Base-by-base conservation (phyloP, 2,329 filamentous ascomycete genomes). In the Plectosphaerella plurivora region DNA sequence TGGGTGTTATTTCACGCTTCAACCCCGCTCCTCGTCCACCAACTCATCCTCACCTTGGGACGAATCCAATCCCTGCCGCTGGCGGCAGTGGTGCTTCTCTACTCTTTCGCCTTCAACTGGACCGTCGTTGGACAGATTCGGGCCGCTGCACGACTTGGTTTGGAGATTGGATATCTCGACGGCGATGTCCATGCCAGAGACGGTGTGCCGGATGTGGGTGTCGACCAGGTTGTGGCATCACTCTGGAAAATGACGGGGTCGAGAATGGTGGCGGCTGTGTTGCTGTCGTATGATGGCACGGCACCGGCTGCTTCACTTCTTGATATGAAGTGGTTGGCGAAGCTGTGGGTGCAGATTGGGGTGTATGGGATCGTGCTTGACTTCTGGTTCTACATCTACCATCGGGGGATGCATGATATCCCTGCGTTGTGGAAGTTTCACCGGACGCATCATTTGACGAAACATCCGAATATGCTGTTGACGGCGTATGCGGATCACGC, bases 311-410 rank as follows among this genome's bases (percentile, higher is more conserved):
- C 55, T 53, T 51, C 12, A 63, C 60, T 12, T 33, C 28, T 9
- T 33, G 22, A 22, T 5, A 5, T 22, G 3, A 22, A 22, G 22
- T 33, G 28, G 28, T 33, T 9, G 28, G 28, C 28, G 8, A 9
- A 8, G 58, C 59, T 68, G 1, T 61, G 62, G 1, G 14, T 70
- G 10, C 64, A 70, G 49, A 59, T 66, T 14, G 61, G 59, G 8
- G 51, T 68, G 5, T 69, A 69, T 50, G 64, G 63, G 1, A 65
- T 73, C 49, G 59, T 71, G n/a, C 63, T 73, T 16, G 71, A 73
- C 54, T 69, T 71, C 50, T 73, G 67, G 65, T 71, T 71, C 59
- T 71, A 71, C 59, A 61, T 65, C 61, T 73, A 73, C 53, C 71
- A 73, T 57, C 66, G 71, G 2, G 37, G 64, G 16, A 73, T 73